These are phyloP conservation scores for Macrocybe gigantea DNA, from an alignment of 768 basidiomycete species.

Conservation along the genomic window DNA sequence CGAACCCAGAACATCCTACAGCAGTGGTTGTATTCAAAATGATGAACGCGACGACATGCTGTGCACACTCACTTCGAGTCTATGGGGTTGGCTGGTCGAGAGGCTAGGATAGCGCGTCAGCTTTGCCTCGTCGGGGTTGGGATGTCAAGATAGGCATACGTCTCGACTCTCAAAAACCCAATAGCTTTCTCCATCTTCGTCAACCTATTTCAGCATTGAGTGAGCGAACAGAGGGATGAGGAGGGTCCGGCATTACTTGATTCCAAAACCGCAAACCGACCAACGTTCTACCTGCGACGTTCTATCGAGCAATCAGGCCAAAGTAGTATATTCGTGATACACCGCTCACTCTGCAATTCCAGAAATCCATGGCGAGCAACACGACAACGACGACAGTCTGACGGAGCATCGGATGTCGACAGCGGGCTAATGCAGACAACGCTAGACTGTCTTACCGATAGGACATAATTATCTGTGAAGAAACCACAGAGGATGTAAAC, in stretches of 20 bases:
- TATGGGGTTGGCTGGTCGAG: conserved; percentile 80
- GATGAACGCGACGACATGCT: too few species aligned
- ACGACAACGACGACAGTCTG: conserved; percentile 89
- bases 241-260: conserved; percentile 44
- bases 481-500: conserved; percentile 93
- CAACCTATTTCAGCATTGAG: conserved; percentile 49
- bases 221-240: neutral
- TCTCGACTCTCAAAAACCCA: conserved; percentile 99
- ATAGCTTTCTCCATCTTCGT: conserved; percentile 91
- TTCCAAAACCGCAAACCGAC: conserved; percentile 98
- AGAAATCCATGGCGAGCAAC: conserved; percentile 95
- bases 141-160: conserved; percentile 40
- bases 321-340: neutral
- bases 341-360: conserved; percentile 84
- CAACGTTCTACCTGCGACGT: conserved; percentile 88
- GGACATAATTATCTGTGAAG: conserved; percentile 86
- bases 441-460: conserved; percentile 58
- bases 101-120: conserved; percentile 41
- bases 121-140: neutral
- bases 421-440: neutral
- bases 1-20: conserved; percentile 89
- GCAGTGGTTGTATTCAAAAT: neutral
- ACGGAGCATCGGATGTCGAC: neutral
- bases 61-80: conserved; percentile 66
- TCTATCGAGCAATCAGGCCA: conserved; percentile 38